Conservation (phyloP, 1,284 basidiomycete genomes). For the Neonothopanus nambi region DNA sequence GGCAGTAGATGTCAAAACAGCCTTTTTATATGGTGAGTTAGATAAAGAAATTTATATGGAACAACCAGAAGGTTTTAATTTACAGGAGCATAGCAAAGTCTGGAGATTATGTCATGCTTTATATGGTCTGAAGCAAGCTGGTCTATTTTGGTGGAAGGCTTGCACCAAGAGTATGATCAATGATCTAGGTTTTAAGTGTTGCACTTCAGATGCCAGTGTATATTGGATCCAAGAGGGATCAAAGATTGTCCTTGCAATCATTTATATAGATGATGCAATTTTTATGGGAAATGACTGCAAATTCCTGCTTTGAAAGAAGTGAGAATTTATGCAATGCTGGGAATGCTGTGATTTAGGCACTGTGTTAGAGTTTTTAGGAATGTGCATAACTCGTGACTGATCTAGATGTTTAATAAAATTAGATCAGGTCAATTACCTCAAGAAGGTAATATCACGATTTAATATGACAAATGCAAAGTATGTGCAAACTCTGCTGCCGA, state of each 20-base stretch:
- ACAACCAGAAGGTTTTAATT: conserved; percentile 33
- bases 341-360: no score
- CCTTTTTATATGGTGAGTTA: no score
- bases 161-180: no score
- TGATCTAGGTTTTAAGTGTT: conserved; percentile 23
- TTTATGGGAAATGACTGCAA: conserved; percentile 17
- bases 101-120: conserved; percentile 24
- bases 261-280: conserved; percentile 25
- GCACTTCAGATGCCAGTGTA: conserved; percentile 24
- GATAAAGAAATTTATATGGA: no score
- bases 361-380: conserved; percentile 23
- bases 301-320: conserved; percentile 13
- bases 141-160: no score
- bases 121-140: no score
- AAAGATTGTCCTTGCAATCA: conserved; percentile 19
- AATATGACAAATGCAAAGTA: no score
- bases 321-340: conserved; percentile 21
- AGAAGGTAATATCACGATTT: no score
- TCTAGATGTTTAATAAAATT: no score
- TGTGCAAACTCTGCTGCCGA: no score
- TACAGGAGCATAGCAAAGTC: conserved; percentile 22
- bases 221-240: conserved; percentile 18
- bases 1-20: no score
- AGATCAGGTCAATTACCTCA: no score
- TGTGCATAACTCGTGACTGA: conserved; percentile 19